Base-by-base conservation (phyloP, 352 stramenopile genomes). In the Thalassiosira pacifica region DNA sequence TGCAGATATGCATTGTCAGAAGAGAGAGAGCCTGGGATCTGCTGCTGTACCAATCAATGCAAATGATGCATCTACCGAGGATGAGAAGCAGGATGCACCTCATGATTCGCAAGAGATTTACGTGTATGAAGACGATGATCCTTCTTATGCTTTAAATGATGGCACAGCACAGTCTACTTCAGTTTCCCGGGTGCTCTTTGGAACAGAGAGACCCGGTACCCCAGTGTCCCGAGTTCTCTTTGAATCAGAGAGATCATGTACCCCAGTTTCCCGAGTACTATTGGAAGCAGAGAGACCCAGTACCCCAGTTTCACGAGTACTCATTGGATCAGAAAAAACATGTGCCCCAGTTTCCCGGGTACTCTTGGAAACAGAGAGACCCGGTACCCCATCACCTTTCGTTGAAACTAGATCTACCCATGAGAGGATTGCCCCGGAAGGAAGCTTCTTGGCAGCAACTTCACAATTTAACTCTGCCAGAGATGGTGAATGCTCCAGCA, bases 361-460 rank as follows among this genome's bases (percentile, higher is more conserved):
- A 31, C 31, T 26, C 53, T 34, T n/a, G 6, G 29, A 27, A 29
- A 5, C 24, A 64, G 11, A 53, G 6, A 60, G 31, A 27, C 45
- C 45, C 1, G 45, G 22, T 19, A 32, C 52, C 11, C 27, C 37
- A 40, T 22, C 37, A 42, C 32, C 57, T 10, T 53, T 52, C 19
- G 31, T 32, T 11, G 32, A 34, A 32, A 10, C 40, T 42, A 61
- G 22, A 6, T 53, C 16, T 60, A 32, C 57, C 26, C 26, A 65
- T 5, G 16, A 45, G 52, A 40, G 48, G 26, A 31, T 76, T 73
- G 45, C 73, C 0, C 18, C 16, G 13, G 71, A 86, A 45, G 79
- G 79, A 18, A 86, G 79, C 22, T 86, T 86, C 53, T 34, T 86
- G 29, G 71, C 79, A 59, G 79, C 79, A 59, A 81, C 69, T 34